Evolutionary conservation across 2,329 filamentous ascomycete species (phyloP).

Genomic region (Xylaria digitata): DNA sequence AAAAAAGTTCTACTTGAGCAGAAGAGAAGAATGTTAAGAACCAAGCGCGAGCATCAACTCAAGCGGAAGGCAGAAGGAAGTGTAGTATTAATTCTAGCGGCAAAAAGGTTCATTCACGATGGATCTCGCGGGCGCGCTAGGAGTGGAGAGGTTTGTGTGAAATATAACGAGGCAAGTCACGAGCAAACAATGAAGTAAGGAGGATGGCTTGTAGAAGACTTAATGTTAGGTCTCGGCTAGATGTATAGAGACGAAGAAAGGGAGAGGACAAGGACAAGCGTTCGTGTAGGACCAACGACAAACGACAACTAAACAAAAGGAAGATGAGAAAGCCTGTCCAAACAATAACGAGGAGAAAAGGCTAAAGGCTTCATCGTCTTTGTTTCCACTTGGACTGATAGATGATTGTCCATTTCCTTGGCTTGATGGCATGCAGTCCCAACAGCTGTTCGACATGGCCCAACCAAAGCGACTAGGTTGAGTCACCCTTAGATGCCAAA

Average conservation of each 20-base stretch:
- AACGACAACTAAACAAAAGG: constrained; percentile 14
- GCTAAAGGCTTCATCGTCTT: constrained; percentile 41
- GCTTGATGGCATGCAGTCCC: constrained; percentile 35
- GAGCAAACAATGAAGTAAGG: constrained; percentile 47
- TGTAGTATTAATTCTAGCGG: constrained; percentile 37
- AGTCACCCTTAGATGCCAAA: constrained; percentile 40
- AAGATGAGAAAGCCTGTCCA: constrained; percentile 26
- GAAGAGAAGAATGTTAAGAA: constrained; percentile 25
- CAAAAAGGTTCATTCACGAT: constrained; percentile 41
- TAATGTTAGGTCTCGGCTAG: constrained; percentile 36
- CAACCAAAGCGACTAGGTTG: constrained; percentile 46
- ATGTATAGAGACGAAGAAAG: constrained; percentile 36
- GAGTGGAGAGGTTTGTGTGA: constrained; percentile 35
- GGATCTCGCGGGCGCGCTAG: constrained; percentile 30
- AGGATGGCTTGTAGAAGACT: not conserved
- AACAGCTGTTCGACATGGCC: constrained; percentile 41
- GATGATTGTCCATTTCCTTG: constrained; percentile 41
- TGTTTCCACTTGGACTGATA: constrained; percentile 47
- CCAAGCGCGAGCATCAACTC: constrained; percentile 31
- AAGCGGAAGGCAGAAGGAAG: constrained; percentile 25
- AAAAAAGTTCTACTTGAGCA: constrained; percentile 11
- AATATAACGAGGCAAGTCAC: constrained; percentile 45
- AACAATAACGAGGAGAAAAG: constrained; percentile 30
- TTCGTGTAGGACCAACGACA: constrained; percentile 36
- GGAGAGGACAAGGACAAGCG: constrained; percentile 37